A percentile compares a stretch with the other conserved stretches of the same genome.
phyloP scores from a whole-genome alignment of 495 filamentous ascomycete genomes.

The Xylaria cubensis region DNA sequence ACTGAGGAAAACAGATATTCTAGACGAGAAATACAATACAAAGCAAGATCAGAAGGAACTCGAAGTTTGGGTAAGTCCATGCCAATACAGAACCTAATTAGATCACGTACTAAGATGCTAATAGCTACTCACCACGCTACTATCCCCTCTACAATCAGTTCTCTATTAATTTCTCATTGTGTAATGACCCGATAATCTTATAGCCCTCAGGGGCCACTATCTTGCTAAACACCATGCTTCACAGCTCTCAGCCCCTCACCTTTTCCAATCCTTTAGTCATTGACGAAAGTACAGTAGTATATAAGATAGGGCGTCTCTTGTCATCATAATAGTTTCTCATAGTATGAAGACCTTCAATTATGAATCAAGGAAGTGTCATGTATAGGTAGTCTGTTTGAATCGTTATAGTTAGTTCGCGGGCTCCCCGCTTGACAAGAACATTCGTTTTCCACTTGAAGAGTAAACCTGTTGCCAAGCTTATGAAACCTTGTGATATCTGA shows the following conservation, averaged over 20 bases:
- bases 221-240: neutral
- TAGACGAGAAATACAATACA: slow-evolving; percentile 20
- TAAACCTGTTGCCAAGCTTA: neutral
- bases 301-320: neutral
- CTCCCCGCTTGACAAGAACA: neutral
- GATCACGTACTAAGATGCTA: neutral
- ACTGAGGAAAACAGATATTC: slow-evolving; percentile 8
- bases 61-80: slow-evolving; percentile 25
- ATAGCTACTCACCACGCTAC: slow-evolving; percentile 27
- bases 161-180: neutral
- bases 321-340: neutral
- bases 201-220: neutral
- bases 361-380: neutral
- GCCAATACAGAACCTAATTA: neutral
- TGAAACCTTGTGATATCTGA: neutral
- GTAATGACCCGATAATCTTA: neutral
- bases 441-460: neutral
- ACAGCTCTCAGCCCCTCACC: neutral
- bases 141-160: slow-evolving; percentile 27
- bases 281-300: neutral
- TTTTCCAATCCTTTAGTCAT: neutral
- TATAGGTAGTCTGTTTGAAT: neutral
- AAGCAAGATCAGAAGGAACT: slow-evolving; percentile 25
- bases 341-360: neutral
- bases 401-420: neutral